A percentile compares a stretch with the other conserved stretches of the same genome.
Conservation (phyloP, 352 stramenopile species). For the Pythium pyrilobum region DNA sequence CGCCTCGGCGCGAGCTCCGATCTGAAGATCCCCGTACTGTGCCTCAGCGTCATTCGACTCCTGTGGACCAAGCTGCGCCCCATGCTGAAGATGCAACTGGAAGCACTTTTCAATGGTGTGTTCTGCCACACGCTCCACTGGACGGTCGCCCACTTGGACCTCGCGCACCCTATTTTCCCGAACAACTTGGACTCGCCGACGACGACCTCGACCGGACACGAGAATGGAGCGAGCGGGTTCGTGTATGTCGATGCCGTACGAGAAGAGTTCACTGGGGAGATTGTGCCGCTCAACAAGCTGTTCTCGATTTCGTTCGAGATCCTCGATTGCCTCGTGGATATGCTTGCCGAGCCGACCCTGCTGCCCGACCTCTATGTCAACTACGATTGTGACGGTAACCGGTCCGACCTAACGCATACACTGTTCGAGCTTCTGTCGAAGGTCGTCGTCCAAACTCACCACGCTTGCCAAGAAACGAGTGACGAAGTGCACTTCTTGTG, state of each 20-base stretch:
- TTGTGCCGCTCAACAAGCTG: constrained; percentile 41
- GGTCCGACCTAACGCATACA: constrained; percentile 87
- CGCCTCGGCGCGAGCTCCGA: constrained; percentile 57
- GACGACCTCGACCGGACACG: not conserved
- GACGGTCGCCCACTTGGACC: constrained; percentile 57
- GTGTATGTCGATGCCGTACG: constrained; percentile 37
- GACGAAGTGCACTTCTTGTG: constrained; percentile 69
- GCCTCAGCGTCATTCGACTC: constrained; percentile 56
- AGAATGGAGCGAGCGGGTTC: not conserved
- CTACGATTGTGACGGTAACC: constrained; percentile 98
- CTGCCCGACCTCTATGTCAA: constrained; percentile 98
- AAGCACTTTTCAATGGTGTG: constrained; percentile 66
- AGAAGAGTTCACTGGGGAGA: constrained; percentile 63
- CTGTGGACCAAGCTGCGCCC: constrained; percentile 74
- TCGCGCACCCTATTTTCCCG: constrained; percentile 54
- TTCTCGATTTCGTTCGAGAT: constrained; percentile 73
- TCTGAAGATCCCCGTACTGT: constrained; percentile 47
- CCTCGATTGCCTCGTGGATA: constrained; percentile 93
- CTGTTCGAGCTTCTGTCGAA: constrained; percentile 94
- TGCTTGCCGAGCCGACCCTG: constrained; percentile 93
- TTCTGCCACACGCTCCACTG: constrained; percentile 70
- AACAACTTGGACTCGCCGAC: constrained; percentile 22
- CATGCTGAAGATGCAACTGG: constrained; percentile 75
- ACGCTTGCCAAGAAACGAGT: constrained; percentile 62
- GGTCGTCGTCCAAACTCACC: constrained; percentile 55